Base-by-base conservation (phyloP, 2,329 filamentous ascomycete genomes). In the Hypoxylon sp. region DNA sequence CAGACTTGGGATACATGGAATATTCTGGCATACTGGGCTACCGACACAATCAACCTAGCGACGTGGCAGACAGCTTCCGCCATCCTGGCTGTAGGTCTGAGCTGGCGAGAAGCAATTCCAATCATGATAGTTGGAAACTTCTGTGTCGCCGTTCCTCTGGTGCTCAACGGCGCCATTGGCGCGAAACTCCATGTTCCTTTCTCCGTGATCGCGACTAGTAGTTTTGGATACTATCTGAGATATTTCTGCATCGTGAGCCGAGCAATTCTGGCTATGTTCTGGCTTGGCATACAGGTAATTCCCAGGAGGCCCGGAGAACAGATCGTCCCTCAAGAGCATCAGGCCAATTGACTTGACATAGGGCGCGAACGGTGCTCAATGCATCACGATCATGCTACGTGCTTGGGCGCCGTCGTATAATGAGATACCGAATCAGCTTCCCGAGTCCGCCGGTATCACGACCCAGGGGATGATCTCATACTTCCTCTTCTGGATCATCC, bases 341-440 rank as follows among this genome's bases (percentile, higher is more conserved):
- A n/a, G 24, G 26, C 9, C n/a, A 26, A 85, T 1, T 87, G 88
- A 52, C 84, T 4, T 50, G n/a, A 11, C 44, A 9, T 51, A 90
- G 70, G 85, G 84, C 22, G 85, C 85, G 61, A 89, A 88, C 61
- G 87, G 88, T 0, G 87, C 84, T 0, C 85, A 87, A 60, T 78
- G 76, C 67, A 73, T 81, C 20, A 78, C 77, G 4, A 76, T 80
- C 62, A 80, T 83, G 74, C 73, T 83, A 11, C 74, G 72, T 12
- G 78, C 80, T n/a, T 82, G 81, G 70, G 87, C 85, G 80, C 86
- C 86, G 0, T 84, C 81, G 2, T 89, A 86, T 67, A 76, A 82
- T 6, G 79, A 81, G 4, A 80, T 88, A 36, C 78, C 80, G 3
- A 88, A 89, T 67, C 77, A 79, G 30, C 82, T 88, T 1, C 80